Base-by-base conservation (phyloP, 2,329 filamentous ascomycete species). In the Aspergillus viridinutans region DNA sequence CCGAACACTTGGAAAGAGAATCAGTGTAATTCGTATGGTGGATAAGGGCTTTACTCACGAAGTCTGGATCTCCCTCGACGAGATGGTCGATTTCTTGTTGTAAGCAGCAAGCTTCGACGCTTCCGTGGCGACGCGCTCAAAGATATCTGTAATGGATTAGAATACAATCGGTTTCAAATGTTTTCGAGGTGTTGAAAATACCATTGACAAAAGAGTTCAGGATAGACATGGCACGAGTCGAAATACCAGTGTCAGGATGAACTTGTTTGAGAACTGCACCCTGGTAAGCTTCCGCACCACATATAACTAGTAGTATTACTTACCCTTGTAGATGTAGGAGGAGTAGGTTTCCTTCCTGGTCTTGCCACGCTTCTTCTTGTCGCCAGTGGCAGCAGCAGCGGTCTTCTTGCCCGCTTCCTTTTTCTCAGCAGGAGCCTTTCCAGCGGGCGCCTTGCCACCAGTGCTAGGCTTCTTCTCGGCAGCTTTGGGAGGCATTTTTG, bases 291-390 rank as follows among this genome's bases (percentile, higher is more conserved):
- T 45, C 35, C 61, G 74, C 71, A 9, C 32, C 10, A 21, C 8
- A 25, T 5, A 12, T 23, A 17, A 7, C 2, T 5, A 23, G 43
- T 14, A 7, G 12, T 3, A 25, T 23, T 14, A 75, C 85, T 78
- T 76, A 97, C 93, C 94, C 85, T 97, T 99, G 90, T 97, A 99
- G 82, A 99, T 99, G 87, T 99, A 99, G 56, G 91, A 95, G 69
- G 90, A 95, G 85, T 99, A 99, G n/a, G 94, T 99, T 86, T 99
- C 94, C 90, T 97, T 97, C 82, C 94, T 89, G 68, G 92, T 90
- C 92, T 99, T 99, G 83, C 92, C 96, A 76, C 94, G 91, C 92
- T 97, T 99, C 90, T 99, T 99, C 92, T 97, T 97, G 72, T 97
- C 94, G 65, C 94, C 94, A 75, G 90, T 87, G 61, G 92, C 87